Evolutionary conservation across 2,329 filamentous ascomycete genomes (phyloP).

Genomic region (Talaromyces albobiverticillius): DNA sequence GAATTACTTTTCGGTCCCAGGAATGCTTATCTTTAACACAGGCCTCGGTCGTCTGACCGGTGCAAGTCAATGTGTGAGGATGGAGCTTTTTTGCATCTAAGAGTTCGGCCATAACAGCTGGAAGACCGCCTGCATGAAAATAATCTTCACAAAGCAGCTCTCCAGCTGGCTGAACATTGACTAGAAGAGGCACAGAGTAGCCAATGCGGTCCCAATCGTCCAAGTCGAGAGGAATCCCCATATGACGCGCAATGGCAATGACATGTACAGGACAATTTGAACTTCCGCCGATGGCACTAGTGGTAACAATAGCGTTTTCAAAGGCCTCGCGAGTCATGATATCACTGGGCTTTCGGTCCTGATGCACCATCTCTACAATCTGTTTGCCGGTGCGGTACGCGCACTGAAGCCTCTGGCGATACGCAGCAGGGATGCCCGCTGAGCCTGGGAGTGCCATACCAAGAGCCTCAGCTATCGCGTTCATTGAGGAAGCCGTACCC

Average conservation of each 20-base stretch:
- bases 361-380: conserved; percentile 50
- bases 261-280: conserved; percentile 57
- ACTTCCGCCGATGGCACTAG: conserved; percentile 55
- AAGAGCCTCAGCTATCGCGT: conserved; percentile 50
- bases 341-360: conserved; percentile 50
- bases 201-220: conserved; percentile 55
- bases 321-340: conserved; percentile 56
- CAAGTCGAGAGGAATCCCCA: conserved; percentile 48
- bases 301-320: conserved; percentile 54
- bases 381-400: conserved; percentile 49
- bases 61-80: conserved; percentile 43
- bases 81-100: conserved; percentile 48
- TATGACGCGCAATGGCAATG: conserved; percentile 53
- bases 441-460: conserved; percentile 49
- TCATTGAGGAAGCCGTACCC: conserved; percentile 54
- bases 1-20: conserved; percentile 51
- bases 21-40: conserved; percentile 44
- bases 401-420: conserved; percentile 46
- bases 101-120: conserved; percentile 53
- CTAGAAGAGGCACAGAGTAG: conserved; percentile 48
- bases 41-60: conserved; percentile 43
- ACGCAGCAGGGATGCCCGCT: conserved; percentile 49
- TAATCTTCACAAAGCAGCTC: conserved; percentile 54
- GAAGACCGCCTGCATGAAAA: conserved; percentile 53
- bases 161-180: conserved; percentile 55